Evolutionary conservation across 352 stramenopile genomes (phyloP), one percentile per base, ranked within the genome.

Genomic region (Pythium scleroteichum): DNA sequence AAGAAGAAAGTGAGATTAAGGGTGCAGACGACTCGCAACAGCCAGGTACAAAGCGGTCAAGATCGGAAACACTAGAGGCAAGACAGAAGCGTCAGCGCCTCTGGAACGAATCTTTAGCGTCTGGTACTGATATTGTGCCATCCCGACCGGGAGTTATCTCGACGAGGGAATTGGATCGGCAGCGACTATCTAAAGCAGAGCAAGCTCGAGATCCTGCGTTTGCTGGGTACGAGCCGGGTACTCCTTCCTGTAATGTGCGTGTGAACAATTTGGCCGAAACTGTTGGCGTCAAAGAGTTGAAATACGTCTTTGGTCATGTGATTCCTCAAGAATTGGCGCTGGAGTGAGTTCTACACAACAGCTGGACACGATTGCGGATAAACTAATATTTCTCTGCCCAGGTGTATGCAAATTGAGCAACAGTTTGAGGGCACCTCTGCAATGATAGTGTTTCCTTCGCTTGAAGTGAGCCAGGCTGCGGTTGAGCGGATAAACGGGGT

Each of bases 121-220:
- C 5, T 35, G 29, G 29, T 10, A 10, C 29, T 35, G 5, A 10
- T 10, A 10, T 53, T 8, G 39, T 32, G 32, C 42, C 49, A 24
- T 46, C 46, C n/a, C 69, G 74, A 29, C 77, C 71, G 17, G 82
- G 80, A 22, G 77, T 91, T 6, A 89, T 91, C 29, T 86, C 82
- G 3, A 58, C 75, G 26, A 68, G 51, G 6, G 85, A 91, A 50
- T 60, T 91, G n/a, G 63, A 74, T 20, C 73, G 66, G 1, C 72
- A 73, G n/a, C 69, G 71, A 4, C 47, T 82, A 10, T n/a, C 49
- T n/a, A 14, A 16, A 7, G 53, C 29, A 78, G 79, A 76, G 12
- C 48, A 82, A 22, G 17, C 45, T 17, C 66, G 75, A n/a, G 63
- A 77, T 13, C 52, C 70, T 16, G 39, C 68, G 14, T 78, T 88